phyloP scores from a whole-genome alignment of 495 filamentous ascomycete genomes.

The Paragyromitra xinjiangensis region DNA sequence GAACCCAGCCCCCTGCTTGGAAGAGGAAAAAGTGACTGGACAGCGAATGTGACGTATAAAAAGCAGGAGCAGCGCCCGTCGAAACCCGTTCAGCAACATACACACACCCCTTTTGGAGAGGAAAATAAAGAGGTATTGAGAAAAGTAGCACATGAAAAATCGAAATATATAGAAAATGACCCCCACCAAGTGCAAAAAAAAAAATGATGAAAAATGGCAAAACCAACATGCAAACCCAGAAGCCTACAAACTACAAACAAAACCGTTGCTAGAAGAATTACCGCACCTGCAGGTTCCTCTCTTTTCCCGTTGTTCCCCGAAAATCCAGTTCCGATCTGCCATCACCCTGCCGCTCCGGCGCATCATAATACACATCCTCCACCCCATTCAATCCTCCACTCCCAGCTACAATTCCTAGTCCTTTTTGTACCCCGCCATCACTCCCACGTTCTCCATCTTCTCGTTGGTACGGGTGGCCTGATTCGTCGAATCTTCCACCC shows the following conservation, averaged over 20 bases:
- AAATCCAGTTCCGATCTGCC: conserved; percentile 46
- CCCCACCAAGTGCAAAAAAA: conserved; percentile 35
- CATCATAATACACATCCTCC: conserved; percentile 44
- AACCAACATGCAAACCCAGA: conserved; percentile 32
- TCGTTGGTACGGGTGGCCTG: conserved; percentile 22
- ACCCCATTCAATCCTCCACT: conserved; percentile 28
- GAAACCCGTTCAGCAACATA: conserved; percentile 26
- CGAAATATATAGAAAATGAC: conserved; percentile 36
- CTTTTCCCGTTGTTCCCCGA: conserved; percentile 30
- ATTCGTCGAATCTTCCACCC: conserved; percentile 48
- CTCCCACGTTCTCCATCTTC: conserved; percentile 24
- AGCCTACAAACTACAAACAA: conserved; percentile 30
- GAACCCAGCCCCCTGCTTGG: conserved; percentile 46
- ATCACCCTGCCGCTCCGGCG: conserved; percentile 44
- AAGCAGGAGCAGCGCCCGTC: conserved; percentile 15
- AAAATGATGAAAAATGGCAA: conserved; percentile 26
- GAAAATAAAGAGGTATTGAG: conserved; percentile 22
- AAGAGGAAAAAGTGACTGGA: conserved; percentile 24
- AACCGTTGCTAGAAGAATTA: conserved; percentile 18
- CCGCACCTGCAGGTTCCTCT: conserved; percentile 48
- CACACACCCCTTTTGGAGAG: not conserved
- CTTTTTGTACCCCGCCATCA: conserved; percentile 32
- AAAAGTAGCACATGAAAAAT: conserved; percentile 30
- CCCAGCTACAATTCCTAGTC: conserved; percentile 26
- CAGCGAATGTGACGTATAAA: conserved; percentile 44